A percentile compares a stretch with the other conserved stretches of the same genome.
Evolutionary conservation across 2,329 filamentous ascomycete genomes (phyloP).

Genomic region (Aquanectria penicillioides): DNA sequence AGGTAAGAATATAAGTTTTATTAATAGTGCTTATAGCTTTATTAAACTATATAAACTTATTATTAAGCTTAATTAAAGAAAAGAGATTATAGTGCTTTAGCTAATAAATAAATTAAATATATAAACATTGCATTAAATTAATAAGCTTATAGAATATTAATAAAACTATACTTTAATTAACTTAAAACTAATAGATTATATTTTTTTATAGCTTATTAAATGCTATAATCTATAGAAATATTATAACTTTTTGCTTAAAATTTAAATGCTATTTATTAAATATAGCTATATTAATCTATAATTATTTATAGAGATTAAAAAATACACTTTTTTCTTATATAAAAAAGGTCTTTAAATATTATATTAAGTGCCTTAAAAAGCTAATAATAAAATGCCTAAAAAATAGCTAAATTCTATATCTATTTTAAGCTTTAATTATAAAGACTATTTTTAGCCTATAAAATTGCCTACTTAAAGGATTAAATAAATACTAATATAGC

Average conservation of each 20-base stretch:
- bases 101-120: background rate
- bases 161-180: background rate
- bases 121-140: background rate
- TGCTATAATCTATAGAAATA: background rate
- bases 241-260: background rate
- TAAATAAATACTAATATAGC: background rate
- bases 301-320: background rate
- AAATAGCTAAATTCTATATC: background rate
- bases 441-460: background rate
- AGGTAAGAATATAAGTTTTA: background rate
- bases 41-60: slow-evolving; percentile 4
- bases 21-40: background rate
- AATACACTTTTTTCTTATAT: background rate
- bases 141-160: background rate
- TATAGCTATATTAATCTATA: background rate
- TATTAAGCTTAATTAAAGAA: background rate
- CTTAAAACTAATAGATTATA: background rate
- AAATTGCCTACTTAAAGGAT: background rate
- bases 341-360: background rate
- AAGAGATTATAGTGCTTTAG: background rate
- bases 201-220: background rate
- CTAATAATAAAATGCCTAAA: background rate
- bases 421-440: background rate
- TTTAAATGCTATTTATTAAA: background rate
- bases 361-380: background rate